A percentile compares a stretch with the other conserved stretches of the same genome.
These are phyloP conservation scores for Aspergillus felis DNA, from an alignment of 2,329 filamentous ascomycete species.

Conservation along the genomic window DNA sequence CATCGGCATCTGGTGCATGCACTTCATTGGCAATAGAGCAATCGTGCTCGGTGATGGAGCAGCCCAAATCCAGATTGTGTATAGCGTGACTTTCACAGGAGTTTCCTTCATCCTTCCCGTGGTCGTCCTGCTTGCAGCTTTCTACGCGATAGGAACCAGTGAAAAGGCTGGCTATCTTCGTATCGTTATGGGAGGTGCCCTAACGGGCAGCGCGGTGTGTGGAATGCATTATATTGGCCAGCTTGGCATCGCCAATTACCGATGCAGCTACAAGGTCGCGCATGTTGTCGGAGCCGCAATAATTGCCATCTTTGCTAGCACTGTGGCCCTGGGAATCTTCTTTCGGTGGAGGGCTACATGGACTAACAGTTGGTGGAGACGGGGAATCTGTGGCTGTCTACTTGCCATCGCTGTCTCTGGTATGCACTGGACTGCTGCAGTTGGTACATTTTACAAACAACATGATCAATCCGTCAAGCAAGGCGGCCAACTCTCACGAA, in stretches of 20 bases:
- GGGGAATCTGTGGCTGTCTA: slow-evolving; percentile 61
- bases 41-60: slow-evolving; percentile 65
- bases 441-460: slow-evolving; percentile 65
- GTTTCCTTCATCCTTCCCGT: slow-evolving; percentile 79
- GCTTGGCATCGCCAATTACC: slow-evolving; percentile 74
- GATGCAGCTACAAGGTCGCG: slow-evolving; percentile 55
- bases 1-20: slow-evolving; percentile 73
- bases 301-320: slow-evolving; percentile 70
- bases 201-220: slow-evolving; percentile 72
- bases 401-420: slow-evolving; percentile 73
- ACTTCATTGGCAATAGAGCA: slow-evolving; percentile 79
- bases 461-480: slow-evolving; percentile 41
- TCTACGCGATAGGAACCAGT: slow-evolving; percentile 63
- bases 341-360: slow-evolving; percentile 72
- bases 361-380: slow-evolving; percentile 76
- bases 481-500: slow-evolving; percentile 50
- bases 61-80: slow-evolving; percentile 64
- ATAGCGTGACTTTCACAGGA: slow-evolving; percentile 67
- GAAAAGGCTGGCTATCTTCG: slow-evolving; percentile 57
- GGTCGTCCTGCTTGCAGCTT: slow-evolving; percentile 67
- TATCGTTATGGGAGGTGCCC: slow-evolving; percentile 59
- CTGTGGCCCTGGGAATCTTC: slow-evolving; percentile 67
- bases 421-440: slow-evolving; percentile 81
- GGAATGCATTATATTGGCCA: slow-evolving; percentile 91
- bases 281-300: slow-evolving; percentile 65